These are phyloP conservation scores for Leersia perrieri DNA, from an alignment of 176 grass and related monocot genomes.

Conservation along the genomic window DNA sequence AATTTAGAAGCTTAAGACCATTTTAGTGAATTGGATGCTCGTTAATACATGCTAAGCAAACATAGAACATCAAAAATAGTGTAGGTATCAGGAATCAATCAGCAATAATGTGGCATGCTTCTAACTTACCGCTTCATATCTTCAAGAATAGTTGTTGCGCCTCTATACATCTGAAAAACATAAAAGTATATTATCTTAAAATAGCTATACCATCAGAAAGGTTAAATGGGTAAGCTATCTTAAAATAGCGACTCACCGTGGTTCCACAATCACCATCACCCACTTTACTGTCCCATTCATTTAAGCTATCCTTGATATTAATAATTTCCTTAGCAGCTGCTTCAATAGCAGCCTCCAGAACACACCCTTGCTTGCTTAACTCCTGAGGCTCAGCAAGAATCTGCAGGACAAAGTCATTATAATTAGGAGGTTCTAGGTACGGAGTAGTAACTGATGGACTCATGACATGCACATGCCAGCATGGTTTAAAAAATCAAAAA, in stretches of 20 bases:
- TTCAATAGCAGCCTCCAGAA: constrained; percentile 83
- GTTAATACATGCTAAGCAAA: background rate
- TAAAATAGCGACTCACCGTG: constrained; percentile 79
- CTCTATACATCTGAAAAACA: constrained; percentile 89
- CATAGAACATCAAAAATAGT: background rate
- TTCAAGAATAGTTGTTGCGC: constrained; percentile 90
- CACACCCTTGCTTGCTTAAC: constrained; percentile 63
- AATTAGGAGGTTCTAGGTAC: background rate
- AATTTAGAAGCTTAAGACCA: background rate
- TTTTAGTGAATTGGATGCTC: background rate
- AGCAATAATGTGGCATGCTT: background rate
- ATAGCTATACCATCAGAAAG: background rate
- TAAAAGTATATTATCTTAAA: constrained; percentile 20
- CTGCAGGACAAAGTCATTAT: constrained; percentile 39
- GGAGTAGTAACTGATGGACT: constrained; percentile 15
- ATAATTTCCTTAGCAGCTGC: constrained; percentile 80
- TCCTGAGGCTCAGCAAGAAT: constrained; percentile 65
- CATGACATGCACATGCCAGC: constrained; percentile 19
- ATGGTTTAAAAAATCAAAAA: background rate
- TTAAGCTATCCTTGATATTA: constrained; percentile 67
- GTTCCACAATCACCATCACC: constrained; percentile 98
- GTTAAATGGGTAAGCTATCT: constrained; percentile 10
- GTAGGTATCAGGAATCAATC: background rate
- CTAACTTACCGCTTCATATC: constrained; percentile 82
- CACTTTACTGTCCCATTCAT: constrained; percentile 98